Evolutionary conservation across 495 filamentous ascomycete species (phyloP).

Genomic region (Penicillium daleae): DNA sequence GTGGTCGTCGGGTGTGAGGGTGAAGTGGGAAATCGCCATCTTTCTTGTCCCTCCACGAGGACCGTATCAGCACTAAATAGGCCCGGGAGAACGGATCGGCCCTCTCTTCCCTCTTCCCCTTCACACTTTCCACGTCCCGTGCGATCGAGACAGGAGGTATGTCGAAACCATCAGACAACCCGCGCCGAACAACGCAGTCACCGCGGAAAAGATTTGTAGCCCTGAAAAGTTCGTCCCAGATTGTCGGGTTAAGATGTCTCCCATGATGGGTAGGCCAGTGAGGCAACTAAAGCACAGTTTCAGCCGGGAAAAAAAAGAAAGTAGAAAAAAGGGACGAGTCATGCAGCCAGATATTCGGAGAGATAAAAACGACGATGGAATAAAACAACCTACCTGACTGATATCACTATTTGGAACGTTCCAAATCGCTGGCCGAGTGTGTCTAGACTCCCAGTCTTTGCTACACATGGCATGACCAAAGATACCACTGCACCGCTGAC

Average conservation of each 20-base stretch:
- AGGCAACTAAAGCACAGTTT: conserved; percentile 9
- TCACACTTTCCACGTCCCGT: conserved; percentile 1
- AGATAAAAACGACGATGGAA: background rate
- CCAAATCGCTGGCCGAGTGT: conserved; percentile 31
- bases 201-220: conserved; percentile 8
- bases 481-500: conserved; percentile 23
- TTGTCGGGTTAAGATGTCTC: conserved; percentile 4
- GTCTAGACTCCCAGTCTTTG: conserved; percentile 25
- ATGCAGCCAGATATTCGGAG: background rate
- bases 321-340: too few relatives aligned
- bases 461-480: conserved; percentile 36
- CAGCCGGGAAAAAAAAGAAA: background rate
- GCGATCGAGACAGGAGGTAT: conserved; percentile 2
- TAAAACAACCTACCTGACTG: conserved; percentile 10
- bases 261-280: conserved; percentile 10
- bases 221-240: conserved; percentile 1
- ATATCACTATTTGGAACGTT: conserved; percentile 30
- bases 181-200: background rate
- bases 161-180: background rate
- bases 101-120: background rate
- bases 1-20: background rate
- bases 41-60: background rate
- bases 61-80: background rate
- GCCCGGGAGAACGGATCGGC: background rate
- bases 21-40: background rate